phyloP scores from a whole-genome alignment of 2,329 filamentous ascomycete genomes.

The Botrytis hyacinthi region DNA sequence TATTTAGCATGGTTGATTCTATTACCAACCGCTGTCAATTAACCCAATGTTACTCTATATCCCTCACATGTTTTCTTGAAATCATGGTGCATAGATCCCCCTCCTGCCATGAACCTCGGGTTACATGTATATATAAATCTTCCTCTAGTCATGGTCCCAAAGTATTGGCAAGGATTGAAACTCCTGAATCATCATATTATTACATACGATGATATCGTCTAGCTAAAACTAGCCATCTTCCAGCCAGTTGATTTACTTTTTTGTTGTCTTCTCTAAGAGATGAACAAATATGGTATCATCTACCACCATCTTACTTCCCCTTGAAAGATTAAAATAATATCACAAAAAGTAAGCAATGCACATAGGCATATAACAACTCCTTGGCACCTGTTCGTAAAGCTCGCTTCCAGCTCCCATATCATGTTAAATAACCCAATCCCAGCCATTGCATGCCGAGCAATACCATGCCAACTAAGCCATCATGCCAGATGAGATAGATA shows the following conservation, averaged over 20 bases:
- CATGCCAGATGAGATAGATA: constrained; percentile 18
- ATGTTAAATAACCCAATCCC: constrained; percentile 17
- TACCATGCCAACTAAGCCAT: constrained; percentile 15
- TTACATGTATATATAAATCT: background rate
- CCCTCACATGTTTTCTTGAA: background rate
- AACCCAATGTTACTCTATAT: background rate
- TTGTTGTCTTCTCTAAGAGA: constrained; percentile 2
- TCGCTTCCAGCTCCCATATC: constrained; percentile 11
- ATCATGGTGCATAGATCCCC: background rate
- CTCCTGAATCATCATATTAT: background rate
- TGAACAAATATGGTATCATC: constrained; percentile 9
- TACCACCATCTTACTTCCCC: background rate
- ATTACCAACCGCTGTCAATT: background rate
- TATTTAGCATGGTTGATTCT: background rate
- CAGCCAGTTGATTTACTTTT: background rate
- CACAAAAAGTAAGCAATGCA: constrained; percentile 12
- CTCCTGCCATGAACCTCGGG: background rate
- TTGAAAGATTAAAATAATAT: constrained; percentile 17
- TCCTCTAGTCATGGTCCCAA: background rate
- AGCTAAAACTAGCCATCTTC: constrained; percentile 4
- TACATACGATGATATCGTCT: background rate
- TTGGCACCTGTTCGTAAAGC: constrained; percentile 18
- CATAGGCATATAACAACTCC: constrained; percentile 17
- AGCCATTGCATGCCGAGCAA: constrained; percentile 18
- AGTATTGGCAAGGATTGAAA: background rate